Evolutionary conservation across 2,329 filamentous ascomycete genomes (phyloP).

Genomic region (Fusarium sp.): DNA sequence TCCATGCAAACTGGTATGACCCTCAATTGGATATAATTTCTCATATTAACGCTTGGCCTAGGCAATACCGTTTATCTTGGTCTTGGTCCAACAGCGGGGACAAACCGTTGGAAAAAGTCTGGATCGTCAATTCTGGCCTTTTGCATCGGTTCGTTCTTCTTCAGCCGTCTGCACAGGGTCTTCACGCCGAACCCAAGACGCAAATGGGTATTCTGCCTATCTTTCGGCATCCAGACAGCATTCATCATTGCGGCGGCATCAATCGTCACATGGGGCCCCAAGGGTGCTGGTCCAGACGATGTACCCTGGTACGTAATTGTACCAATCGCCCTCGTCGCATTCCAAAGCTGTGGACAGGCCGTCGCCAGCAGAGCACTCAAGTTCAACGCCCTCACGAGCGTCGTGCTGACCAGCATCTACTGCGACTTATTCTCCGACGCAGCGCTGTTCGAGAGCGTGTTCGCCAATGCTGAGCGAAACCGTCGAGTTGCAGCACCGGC

Average conservation of each 20-base stretch:
- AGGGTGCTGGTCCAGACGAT: slow-evolving; percentile 56
- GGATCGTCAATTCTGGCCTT: slow-evolving; percentile 77
- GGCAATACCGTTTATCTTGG: slow-evolving; percentile 85
- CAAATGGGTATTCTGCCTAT: slow-evolving; percentile 73
- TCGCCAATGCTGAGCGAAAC: slow-evolving; percentile 63
- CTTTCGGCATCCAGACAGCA: slow-evolving; percentile 65
- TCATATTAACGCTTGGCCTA: slow-evolving; percentile 41
- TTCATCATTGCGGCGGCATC: slow-evolving; percentile 65
- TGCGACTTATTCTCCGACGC: slow-evolving; percentile 81
- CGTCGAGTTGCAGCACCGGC: slow-evolving; percentile 63
- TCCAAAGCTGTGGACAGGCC: slow-evolving; percentile 83
- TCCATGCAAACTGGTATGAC: slow-evolving; percentile 82
- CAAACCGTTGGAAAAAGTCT: slow-evolving; percentile 65
- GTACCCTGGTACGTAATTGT: slow-evolving; percentile 71
- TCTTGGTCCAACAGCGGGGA: slow-evolving; percentile 68
- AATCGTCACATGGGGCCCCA: slow-evolving; percentile 64
- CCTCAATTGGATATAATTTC: fast-evolving
- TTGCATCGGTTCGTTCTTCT: slow-evolving; percentile 78
- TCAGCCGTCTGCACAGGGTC: slow-evolving; percentile 74
- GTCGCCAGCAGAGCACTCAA: slow-evolving; percentile 78
- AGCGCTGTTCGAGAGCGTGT: slow-evolving; percentile 56
- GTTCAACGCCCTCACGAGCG: slow-evolving; percentile 79
- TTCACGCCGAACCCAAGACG: slow-evolving; percentile 64
- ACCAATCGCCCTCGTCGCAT: slow-evolving; percentile 77
- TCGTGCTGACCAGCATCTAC: slow-evolving; percentile 85